Evolutionary conservation across 164 flowering plant genomes (phyloP).

Genomic region (Tinospora cordifolia): DNA sequence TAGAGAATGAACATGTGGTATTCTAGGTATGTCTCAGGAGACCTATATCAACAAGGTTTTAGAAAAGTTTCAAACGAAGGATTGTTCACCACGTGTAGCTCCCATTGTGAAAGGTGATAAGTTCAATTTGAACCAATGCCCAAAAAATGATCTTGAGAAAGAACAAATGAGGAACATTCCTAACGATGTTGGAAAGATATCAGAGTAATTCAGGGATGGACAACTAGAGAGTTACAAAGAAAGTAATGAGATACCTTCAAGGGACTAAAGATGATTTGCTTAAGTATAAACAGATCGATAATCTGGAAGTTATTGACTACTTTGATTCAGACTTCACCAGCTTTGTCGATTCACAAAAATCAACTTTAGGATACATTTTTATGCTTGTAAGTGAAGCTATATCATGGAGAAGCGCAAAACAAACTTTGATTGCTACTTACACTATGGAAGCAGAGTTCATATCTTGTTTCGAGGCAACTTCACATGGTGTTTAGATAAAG

Average conservation of each 20-base stretch:
- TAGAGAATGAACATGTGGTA: background rate
- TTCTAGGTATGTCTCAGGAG: background rate
- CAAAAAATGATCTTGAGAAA: background rate
- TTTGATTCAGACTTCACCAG: background rate
- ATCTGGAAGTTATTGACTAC: background rate
- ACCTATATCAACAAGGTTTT: background rate
- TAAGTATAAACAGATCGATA: too few relatives aligned
- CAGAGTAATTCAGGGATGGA: background rate
- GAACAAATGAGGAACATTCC: slow-evolving; percentile 1
- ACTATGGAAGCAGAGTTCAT: slow-evolving; percentile 6
- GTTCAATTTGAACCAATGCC: background rate
- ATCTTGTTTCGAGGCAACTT: background rate
- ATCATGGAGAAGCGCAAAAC: background rate
- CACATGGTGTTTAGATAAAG: background rate
- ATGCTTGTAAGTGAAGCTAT: background rate
- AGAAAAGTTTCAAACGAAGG: too few relatives aligned
- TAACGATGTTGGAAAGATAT: background rate
- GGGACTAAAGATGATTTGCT: too few relatives aligned
- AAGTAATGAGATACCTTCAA: too few relatives aligned
- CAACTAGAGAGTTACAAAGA: background rate
- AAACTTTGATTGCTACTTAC: slow-evolving; percentile 4
- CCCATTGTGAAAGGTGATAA: too few relatives aligned
- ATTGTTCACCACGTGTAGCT: too few relatives aligned
- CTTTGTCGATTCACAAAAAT: background rate
- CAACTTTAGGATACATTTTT: background rate